phyloP scores from a whole-genome alignment of 805 yeast genomes.

The Candida patagonica region DNA sequence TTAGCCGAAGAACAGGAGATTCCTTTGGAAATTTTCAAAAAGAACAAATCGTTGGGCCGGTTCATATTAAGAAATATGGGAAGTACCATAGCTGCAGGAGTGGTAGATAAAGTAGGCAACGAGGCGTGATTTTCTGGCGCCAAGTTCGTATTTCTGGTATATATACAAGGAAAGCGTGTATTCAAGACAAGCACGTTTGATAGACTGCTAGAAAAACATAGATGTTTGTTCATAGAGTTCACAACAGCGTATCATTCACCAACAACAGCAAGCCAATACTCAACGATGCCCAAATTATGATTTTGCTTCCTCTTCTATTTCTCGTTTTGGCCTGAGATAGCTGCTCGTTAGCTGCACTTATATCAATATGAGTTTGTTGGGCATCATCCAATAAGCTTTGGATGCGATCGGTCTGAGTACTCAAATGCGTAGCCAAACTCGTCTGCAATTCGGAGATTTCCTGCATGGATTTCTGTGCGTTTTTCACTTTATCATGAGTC shows the following conservation, averaged over 20 bases:
- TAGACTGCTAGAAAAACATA: background rate
- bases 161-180: background rate
- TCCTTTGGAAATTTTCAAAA: constrained; percentile 43
- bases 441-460: constrained; percentile 71
- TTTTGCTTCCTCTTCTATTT: constrained; percentile 51
- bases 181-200: background rate
- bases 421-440: constrained; percentile 64
- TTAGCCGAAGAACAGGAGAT: constrained; percentile 35
- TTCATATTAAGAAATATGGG: constrained; percentile 66
- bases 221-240: background rate
- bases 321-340: constrained; percentile 58
- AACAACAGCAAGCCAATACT: constrained; percentile 48
- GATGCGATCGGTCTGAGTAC: constrained; percentile 63
- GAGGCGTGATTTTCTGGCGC: background rate
- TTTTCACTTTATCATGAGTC: constrained; percentile 28
- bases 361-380: constrained; percentile 54
- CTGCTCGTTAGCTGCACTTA: constrained; percentile 61
- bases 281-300: constrained; percentile 47
- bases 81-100: constrained; percentile 58
- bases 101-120: constrained; percentile 24
- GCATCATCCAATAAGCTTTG: constrained; percentile 55
- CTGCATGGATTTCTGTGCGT: constrained; percentile 31
- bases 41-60: constrained; percentile 49
- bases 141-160: background rate
- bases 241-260: constrained; percentile 27